Percentiles rank a stretch among this genome's conserved stretches.
These are phyloP conservation scores for Acacia crassicarpa DNA, from an alignment of 306 rosid genomes.

Conservation along the genomic window DNA sequence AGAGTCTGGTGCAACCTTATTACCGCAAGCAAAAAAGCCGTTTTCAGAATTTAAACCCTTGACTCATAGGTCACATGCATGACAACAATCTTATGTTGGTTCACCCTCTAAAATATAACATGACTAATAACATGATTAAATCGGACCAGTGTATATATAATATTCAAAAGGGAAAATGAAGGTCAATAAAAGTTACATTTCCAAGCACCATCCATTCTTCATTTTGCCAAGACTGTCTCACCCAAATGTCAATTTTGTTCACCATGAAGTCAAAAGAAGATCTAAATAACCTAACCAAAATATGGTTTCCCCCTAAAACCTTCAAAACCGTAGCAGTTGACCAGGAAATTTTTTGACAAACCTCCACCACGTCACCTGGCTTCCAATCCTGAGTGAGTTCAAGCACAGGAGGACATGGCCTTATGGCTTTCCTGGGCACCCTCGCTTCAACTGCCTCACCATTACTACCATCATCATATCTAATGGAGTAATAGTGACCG, in stretches of 20 bases:
- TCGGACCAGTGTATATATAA: too few relatives aligned
- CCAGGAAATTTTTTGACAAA: slow-evolving; percentile 71
- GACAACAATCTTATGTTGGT: too few relatives aligned
- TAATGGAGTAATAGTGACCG: slow-evolving; percentile 66
- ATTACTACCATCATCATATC: slow-evolving; percentile 58
- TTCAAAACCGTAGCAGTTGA: slow-evolving; percentile 77
- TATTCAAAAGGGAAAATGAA: slow-evolving; percentile 1
- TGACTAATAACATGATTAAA: background rate
- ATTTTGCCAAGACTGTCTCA: slow-evolving; percentile 76
- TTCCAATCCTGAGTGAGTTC: slow-evolving; percentile 57
- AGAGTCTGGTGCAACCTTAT: too few relatives aligned
- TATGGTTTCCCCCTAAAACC: slow-evolving; percentile 54
- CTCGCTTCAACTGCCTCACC: slow-evolving; percentile 48
- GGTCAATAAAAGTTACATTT: slow-evolving; percentile 49
- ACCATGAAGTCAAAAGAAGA: slow-evolving; percentile 70
- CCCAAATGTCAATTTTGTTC: slow-evolving; percentile 64
- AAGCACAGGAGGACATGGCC: slow-evolving; percentile 79
- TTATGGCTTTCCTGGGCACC: slow-evolving; percentile 60
- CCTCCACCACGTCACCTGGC: slow-evolving; percentile 83
- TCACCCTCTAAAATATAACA: too few relatives aligned
- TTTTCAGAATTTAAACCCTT: too few relatives aligned
- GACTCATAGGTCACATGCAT: too few relatives aligned
- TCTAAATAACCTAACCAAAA: slow-evolving; percentile 78
- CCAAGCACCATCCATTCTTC: slow-evolving; percentile 76
- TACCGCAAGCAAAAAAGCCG: rapidly evolving